Evolutionary conservation across 2,329 filamentous ascomycete species (phyloP).

Genomic region (Aspergillus sp.): DNA sequence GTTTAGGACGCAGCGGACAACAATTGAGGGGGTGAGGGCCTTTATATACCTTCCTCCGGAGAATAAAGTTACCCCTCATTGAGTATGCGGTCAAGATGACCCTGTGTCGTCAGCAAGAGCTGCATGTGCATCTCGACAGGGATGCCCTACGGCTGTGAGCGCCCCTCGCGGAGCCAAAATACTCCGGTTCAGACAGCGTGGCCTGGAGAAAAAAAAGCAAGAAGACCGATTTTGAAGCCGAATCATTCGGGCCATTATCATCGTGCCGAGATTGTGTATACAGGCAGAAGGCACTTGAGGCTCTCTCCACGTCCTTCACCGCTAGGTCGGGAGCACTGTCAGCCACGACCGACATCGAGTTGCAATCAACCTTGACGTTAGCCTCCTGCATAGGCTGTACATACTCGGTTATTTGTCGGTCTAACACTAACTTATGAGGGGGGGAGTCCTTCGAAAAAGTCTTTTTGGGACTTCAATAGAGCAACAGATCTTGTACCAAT

Average conservation of each 20-base stretch:
- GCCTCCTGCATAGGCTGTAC: too few species aligned
- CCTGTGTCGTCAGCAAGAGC: neutral
- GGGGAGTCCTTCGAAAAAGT: too few species aligned
- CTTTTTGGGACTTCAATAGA: too few species aligned
- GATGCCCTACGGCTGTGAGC: neutral
- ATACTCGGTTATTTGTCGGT: too few species aligned
- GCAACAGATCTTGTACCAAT: too few species aligned
- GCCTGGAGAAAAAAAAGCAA: neutral
- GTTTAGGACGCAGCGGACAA: neutral
- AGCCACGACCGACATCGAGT: too few species aligned
- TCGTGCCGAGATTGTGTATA: neutral
- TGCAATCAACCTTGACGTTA: too few species aligned
- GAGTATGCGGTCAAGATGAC: neutral
- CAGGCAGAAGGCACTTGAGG: neutral
- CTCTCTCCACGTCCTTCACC: neutral
- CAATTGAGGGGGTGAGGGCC: neutral
- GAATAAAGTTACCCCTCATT: constrained; percentile 1
- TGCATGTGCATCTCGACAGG: neutral
- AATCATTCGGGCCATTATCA: neutral
- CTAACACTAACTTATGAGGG: too few species aligned
- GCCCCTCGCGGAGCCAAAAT: neutral
- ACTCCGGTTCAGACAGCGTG: neutral
- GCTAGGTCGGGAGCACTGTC: neutral
- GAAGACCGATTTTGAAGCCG: neutral
- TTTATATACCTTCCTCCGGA: neutral